Evolutionary conservation across 2,329 filamentous ascomycete species (phyloP).

Genomic region (Fusarium tupiense): DNA sequence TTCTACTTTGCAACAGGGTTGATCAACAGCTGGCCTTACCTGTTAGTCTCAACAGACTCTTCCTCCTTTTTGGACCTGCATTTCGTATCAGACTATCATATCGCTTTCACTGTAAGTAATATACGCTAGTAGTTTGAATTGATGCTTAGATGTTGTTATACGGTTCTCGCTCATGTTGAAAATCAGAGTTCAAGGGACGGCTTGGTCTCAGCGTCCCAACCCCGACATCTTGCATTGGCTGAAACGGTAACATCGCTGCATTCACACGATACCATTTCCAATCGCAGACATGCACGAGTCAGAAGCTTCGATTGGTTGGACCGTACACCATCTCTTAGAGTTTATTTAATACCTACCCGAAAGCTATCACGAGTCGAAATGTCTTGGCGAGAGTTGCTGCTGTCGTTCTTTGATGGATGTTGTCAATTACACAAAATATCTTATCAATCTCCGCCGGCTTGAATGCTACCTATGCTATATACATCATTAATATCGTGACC

Average conservation of each 20-base stretch:
- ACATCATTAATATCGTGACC: constrained; percentile 27
- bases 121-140: not conserved
- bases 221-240: not conserved
- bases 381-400: not conserved
- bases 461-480: not conserved
- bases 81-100: not conserved
- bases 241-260: not conserved
- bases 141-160: not conserved
- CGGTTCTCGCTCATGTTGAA: not conserved
- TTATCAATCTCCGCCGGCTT: not conserved
- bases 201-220: not conserved
- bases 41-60: not conserved
- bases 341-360: not conserved
- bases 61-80: not conserved
- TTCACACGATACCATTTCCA: not conserved
- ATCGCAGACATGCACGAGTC: not conserved
- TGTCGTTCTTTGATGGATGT: not conserved
- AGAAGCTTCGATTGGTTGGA: not conserved
- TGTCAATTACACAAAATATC: not conserved
- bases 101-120: not conserved
- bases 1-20: too few relatives aligned
- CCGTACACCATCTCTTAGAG: not conserved
- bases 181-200: not conserved
- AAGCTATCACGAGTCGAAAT: not conserved
- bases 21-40: not conserved